Base-by-base conservation (phyloP, 495 filamentous ascomycete species). In the Parmelia sp. region DNA sequence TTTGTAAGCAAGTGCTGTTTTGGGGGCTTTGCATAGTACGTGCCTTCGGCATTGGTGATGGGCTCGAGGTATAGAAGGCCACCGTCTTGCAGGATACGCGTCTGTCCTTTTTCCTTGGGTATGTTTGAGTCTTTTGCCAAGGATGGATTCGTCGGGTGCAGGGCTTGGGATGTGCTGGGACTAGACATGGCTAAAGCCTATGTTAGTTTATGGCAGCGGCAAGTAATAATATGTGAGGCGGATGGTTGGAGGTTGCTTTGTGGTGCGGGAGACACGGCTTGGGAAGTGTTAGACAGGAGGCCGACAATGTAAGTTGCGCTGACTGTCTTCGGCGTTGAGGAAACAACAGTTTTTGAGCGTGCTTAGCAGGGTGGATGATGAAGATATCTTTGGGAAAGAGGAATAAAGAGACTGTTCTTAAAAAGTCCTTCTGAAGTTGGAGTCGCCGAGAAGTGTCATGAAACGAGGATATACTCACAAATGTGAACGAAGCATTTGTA, bases 41-140 rank as follows among this genome's bases (percentile, higher is more conserved):
- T 8, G 31, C 49, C 49, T 5, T 53, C 49, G 5, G 14, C 31
- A 10, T n/a, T 17, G 4, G 57, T 59, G 12, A 60, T 12, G 1
- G 58, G 58, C 9, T 60, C 42, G 7, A 3, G 58, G 14, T 60
- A 60, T 19, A 44, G 25, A 11, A 60, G 35, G 17, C 27, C 45
- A 10, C 58, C 58, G 6, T 44, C 25, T 14, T 6, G 39, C 7
- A 44, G 23, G 23, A n/a, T 15, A 17, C 58, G 58, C 33, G 58
- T 60, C 58, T 31, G 37, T 15, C 58, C 58, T 7, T 31, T 29
- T 14, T 60, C 58, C 11, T 14, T 39, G 8, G 58, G 58, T n/a
- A 23, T 23, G 23, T 31, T 44, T 4, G 29, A 4, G 6, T 29
- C 58, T 27, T 33, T 55, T 29, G 21, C 4, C 19, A 40, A 3